These are phyloP conservation scores for Prunus armeniaca DNA, from an alignment of 306 rosid species.

Conservation along the genomic window DNA sequence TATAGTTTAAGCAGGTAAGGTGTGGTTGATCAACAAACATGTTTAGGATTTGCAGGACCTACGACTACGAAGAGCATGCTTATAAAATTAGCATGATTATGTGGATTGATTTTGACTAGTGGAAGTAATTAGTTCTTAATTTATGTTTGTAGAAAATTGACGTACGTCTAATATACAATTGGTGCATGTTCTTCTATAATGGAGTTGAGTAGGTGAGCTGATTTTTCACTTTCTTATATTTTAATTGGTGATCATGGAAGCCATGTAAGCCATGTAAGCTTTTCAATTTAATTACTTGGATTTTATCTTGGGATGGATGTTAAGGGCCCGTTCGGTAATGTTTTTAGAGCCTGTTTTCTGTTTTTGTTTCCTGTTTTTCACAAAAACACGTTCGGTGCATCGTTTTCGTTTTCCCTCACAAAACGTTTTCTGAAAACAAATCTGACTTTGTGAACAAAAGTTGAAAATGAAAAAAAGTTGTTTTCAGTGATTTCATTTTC, in stretches of 20 bases:
- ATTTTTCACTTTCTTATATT: neutral
- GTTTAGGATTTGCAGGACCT: neutral
- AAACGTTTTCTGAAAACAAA: too few species aligned
- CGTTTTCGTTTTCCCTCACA: too few species aligned
- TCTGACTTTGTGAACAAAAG: too few species aligned
- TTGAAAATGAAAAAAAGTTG: too few species aligned
- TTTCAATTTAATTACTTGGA: neutral
- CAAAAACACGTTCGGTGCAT: too few species aligned
- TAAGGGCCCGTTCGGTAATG: too few species aligned
- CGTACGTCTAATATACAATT: neutral
- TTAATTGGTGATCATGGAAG: neutral
- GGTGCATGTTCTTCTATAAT: neutral
- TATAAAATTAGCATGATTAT: constrained; percentile 14
- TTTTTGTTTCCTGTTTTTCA: too few species aligned
- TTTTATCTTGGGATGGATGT: too few species aligned
- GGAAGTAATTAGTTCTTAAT: neutral
- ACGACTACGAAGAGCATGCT: constrained; percentile 5
- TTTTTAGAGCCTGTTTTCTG: too few species aligned
- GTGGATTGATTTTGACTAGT: neutral
- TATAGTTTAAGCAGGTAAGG: constrained; percentile 7
- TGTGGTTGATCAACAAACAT: constrained; percentile 63
- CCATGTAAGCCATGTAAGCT: neutral
- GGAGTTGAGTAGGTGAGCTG: constrained; percentile 19
- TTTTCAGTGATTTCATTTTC: too few species aligned
- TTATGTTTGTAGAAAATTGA: neutral